These are phyloP conservation scores for Monoraphidium neglectum DNA, from an alignment of 139 green algal species.

Conservation along the genomic window DNA sequence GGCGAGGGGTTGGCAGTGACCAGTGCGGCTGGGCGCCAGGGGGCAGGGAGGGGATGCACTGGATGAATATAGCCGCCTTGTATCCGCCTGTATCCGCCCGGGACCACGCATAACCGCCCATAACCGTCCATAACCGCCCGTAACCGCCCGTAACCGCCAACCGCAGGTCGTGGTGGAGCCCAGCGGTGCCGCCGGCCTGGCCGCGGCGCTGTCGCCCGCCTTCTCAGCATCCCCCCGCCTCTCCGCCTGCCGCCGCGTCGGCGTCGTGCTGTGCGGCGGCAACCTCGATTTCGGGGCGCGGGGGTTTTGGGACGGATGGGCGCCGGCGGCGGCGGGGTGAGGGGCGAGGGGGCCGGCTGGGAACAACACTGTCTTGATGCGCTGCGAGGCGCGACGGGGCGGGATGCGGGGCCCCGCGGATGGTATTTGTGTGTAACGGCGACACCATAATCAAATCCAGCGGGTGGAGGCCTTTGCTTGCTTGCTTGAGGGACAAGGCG, in stretches of 20 bases:
- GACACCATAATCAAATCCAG: no score
- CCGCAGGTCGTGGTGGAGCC: conserved; percentile 92
- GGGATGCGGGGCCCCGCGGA: no score
- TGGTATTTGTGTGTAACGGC: no score
- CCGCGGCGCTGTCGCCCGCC: conserved; percentile 56
- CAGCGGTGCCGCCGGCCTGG: conserved; percentile 74
- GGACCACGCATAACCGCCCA: no score
- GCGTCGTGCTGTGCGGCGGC: conserved; percentile 80
- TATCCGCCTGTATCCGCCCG: conserved; percentile 81
- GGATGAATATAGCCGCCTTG: conserved; percentile 78
- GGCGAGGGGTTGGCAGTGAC: neutral
- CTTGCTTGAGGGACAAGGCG: no score
- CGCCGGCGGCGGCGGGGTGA: no score
- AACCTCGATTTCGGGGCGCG: conserved; percentile 68
- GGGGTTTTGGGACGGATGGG: conserved; percentile 5
- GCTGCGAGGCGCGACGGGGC: no score
- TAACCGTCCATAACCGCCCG: conserved; percentile 63
- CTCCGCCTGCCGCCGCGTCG: conserved; percentile 39
- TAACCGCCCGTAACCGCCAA: no score
- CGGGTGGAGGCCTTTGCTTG: no score
- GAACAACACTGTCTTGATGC: no score
- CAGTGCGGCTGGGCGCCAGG: neutral
- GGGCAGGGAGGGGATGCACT: conserved; percentile 34
- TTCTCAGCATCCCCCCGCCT: conserved; percentile 7
- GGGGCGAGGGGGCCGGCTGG: no score